phyloP scores from a whole-genome alignment of 225 moss, liverwort and hornwort species.

The Bryum argenteum region DNA sequence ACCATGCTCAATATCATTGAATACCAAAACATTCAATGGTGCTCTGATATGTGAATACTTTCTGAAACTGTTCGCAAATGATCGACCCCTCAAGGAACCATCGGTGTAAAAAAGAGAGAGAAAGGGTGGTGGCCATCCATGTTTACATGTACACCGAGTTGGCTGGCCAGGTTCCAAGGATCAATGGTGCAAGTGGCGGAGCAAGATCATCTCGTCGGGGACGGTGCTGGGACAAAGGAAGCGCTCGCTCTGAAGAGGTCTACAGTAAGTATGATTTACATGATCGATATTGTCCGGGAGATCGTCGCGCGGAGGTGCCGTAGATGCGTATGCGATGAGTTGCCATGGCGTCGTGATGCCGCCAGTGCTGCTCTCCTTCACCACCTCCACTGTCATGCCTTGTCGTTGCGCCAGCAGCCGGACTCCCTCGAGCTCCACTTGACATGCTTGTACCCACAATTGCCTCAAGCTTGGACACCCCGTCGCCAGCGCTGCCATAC shows the following conservation, averaged over 20 bases:
- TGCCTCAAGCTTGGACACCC: conserved; percentile 45
- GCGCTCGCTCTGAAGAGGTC: conserved; percentile 32
- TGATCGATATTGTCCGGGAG: conserved; percentile 45
- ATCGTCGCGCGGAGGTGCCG: conserved; percentile 40
- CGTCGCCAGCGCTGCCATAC: conserved; percentile 43
- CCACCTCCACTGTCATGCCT: conserved; percentile 46
- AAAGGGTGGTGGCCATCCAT: background rate
- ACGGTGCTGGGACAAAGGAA: conserved; percentile 41
- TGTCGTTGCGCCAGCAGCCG: conserved; percentile 33
- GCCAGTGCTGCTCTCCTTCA: conserved; percentile 37
- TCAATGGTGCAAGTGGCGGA: background rate
- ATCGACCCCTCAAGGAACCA: background rate
- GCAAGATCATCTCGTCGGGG: conserved; percentile 21
- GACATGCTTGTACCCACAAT: conserved; percentile 54
- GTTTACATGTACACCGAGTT: too few relatives aligned
- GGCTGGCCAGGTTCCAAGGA: too few relatives aligned
- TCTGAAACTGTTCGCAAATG: background rate
- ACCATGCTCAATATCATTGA: conserved; percentile 10
- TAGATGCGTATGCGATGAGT: conserved; percentile 43
- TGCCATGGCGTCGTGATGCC: conserved; percentile 42
- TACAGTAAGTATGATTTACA: conserved; percentile 31
- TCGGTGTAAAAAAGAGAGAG: background rate
- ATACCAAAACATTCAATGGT: conserved; percentile 11
- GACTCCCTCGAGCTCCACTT: conserved; percentile 47
- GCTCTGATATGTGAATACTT: background rate